Percentiles rank a stretch among this genome's conserved stretches.
phyloP scores from a whole-genome alignment of 2,329 filamentous ascomycete genomes.

The Tolypocladium cylindrosporum region DNA sequence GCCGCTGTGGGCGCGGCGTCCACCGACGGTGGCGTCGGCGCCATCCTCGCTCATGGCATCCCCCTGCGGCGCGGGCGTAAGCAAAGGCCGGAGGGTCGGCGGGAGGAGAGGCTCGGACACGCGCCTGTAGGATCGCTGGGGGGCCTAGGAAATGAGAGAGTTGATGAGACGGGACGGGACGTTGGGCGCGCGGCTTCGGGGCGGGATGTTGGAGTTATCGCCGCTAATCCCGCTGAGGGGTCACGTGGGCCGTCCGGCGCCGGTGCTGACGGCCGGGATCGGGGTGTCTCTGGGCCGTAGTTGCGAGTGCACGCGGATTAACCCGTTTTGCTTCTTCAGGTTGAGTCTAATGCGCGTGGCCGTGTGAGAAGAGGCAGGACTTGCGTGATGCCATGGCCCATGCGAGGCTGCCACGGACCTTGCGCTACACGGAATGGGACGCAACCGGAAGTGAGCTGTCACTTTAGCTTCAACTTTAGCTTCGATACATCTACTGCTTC shows the following conservation, averaged over 20 bases:
- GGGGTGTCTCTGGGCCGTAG: not conserved
- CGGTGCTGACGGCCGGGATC: not conserved
- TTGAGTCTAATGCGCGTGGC: not conserved
- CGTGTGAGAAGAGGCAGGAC: not conserved
- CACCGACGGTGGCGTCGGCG: slow-evolving; percentile 18
- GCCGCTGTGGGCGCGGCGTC: slow-evolving; percentile 14
- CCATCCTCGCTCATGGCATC: slow-evolving; percentile 16
- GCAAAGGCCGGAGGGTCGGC: not conserved
- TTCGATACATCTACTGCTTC: slow-evolving; percentile 5
- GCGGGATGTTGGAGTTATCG: not conserved
- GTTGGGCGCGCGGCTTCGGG: not conserved
- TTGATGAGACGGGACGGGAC: not conserved
- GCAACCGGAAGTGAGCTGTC: not conserved
- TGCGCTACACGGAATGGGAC: not conserved
- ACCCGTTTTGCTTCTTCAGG: not conserved
- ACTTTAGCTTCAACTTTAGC: no score
- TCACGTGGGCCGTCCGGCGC: slow-evolving; percentile 4
- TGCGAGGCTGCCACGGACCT: not conserved
- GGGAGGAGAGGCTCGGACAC: not conserved
- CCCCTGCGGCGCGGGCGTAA: not conserved
- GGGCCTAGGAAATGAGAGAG: not conserved
- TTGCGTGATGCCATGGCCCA: not conserved
- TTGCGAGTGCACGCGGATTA: not conserved
- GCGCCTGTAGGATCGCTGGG: not conserved
- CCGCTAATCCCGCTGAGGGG: slow-evolving; percentile 5